Base-by-base conservation (phyloP, 495 filamentous ascomycete genomes). In the Wilcoxina mikolae region DNA sequence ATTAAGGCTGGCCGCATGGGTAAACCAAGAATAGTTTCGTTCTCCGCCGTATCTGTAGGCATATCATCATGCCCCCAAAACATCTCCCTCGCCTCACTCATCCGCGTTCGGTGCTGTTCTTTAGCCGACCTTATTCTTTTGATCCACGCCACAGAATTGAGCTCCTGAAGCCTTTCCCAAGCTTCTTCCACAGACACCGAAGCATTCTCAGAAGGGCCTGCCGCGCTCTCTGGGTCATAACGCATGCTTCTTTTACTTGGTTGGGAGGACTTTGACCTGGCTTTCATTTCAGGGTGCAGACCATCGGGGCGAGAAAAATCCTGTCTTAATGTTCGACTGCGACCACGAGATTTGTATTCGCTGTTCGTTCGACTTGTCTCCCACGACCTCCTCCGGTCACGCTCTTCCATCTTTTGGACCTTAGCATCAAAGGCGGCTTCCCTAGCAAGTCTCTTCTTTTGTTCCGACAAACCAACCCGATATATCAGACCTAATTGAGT, bases 401-500 rank as follows among this genome's bases (percentile, higher is more conserved):
- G 79, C 55, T 83, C 81, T 29, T 77, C 73, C 38, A 99, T 78
- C 63, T 83, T 89, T 59, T 86, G 88, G 4, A 82, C 75, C 61
- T 99, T 99, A 43, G 93, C 70, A 4, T 78, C 69, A 69, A 89
- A 96, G 0, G 91, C 90, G 41, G 94, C 86, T 68, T 94, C 87
- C 23, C 91, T 77, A 11, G 89, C 90, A 55, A 89, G 70, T 12
- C 91, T 78, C 64, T 95, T 90, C 64, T 80, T 77, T 69, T 95
- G 87, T 62, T 99, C 91, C 46, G 87, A 72, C 22, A 94, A 71
- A 1, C 93, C 91, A 20, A 82, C 76, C 4, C 90, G 80, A 61
- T 96, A 96, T 45, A 96, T 99, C 59, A 82, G 77, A 0, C 87
- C 85, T 20, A 99, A 74, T 62, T 95, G 95, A 83, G 89, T 95